Conservation (phyloP, 352 stramenopile genomes). For the Pythium coloratum region DNA sequence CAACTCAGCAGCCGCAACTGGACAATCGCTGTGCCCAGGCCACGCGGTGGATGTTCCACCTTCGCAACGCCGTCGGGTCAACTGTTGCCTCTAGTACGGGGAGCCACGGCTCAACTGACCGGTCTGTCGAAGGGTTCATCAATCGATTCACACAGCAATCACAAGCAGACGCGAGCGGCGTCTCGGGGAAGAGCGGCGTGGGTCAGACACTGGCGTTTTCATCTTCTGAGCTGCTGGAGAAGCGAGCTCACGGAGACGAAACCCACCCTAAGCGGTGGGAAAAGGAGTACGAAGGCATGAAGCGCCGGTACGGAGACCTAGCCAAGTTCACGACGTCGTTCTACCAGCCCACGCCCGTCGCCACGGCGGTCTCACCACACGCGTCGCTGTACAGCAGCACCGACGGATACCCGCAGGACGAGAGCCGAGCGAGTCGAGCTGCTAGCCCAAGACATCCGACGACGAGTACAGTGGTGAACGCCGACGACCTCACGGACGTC, state of each 20-base stretch:
- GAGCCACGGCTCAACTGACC: conserved; percentile 30
- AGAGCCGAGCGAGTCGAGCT: not conserved
- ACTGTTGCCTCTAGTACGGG: conserved; percentile 9
- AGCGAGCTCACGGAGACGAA: not conserved
- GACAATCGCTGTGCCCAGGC: conserved; percentile 18
- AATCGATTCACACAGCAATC: conserved; percentile 51
- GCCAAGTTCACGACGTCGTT: conserved; percentile 33
- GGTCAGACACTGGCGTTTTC: conserved; percentile 42
- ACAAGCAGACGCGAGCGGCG: conserved; percentile 8
- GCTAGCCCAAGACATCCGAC: conserved; percentile 5
- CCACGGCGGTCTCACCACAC: not conserved
- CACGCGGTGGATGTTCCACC: conserved; percentile 45
- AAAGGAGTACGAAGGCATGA: conserved; percentile 56
- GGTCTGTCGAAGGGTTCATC: conserved; percentile 68
- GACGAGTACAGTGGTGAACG: not conserved
- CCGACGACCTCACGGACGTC: conserved; percentile 21
- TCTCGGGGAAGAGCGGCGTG: not conserved
- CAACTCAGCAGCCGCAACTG: not conserved
- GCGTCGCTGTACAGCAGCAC: conserved; percentile 8
- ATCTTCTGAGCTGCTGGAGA: conserved; percentile 23
- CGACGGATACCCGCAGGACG: not conserved
- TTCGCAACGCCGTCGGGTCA: conserved; percentile 40
- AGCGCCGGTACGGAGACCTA: conserved; percentile 49
- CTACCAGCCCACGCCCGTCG: conserved; percentile 15
- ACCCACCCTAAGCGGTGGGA: conserved; percentile 31